These are phyloP conservation scores for Sanghuangporus weigelae DNA, from an alignment of 1,284 basidiomycete species.

Conservation along the genomic window DNA sequence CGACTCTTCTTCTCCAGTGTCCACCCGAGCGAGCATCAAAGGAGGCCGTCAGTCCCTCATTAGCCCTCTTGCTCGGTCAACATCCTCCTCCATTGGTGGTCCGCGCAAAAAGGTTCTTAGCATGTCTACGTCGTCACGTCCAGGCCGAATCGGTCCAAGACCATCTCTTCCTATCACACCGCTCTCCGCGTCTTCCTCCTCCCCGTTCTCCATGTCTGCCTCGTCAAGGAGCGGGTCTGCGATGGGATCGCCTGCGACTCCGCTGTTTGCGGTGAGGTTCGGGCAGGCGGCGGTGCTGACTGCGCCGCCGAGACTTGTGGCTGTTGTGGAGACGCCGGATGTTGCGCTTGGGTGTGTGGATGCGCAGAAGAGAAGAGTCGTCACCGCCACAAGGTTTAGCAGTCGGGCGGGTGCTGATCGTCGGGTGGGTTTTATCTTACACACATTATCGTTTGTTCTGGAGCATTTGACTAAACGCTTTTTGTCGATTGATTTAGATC, in stretches of 20 bases:
- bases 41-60: slow-evolving; percentile 25
- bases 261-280: slow-evolving; percentile 43
- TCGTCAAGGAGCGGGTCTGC: not conserved
- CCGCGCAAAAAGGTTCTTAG: slow-evolving; percentile 16
- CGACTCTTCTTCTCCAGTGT: slow-evolving; percentile 19
- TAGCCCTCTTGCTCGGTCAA: slow-evolving; percentile 11
- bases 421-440: slow-evolving; percentile 42
- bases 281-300: slow-evolving; percentile 70
- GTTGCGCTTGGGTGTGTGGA: slow-evolving; percentile 80
- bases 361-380: slow-evolving; percentile 72
- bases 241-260: slow-evolving; percentile 20
- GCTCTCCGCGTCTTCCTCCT: slow-evolving; percentile 3
- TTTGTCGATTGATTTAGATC: slow-evolving; percentile 40
- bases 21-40: slow-evolving; percentile 36
- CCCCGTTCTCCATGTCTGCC: slow-evolving; percentile 1
- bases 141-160: not conserved
- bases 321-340: slow-evolving; percentile 77
- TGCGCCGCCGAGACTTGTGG: slow-evolving; percentile 73
- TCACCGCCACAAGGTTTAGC: slow-evolving; percentile 82
- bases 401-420: slow-evolving; percentile 74
- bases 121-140: slow-evolving; percentile 12
- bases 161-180: slow-evolving; percentile 4
- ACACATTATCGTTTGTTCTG: not conserved
- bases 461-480: not conserved
- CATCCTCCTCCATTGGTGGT: slow-evolving; percentile 19